Evolutionary conservation across 257 asterid genomes (phyloP).

Genomic region (Cordia subcordata): DNA sequence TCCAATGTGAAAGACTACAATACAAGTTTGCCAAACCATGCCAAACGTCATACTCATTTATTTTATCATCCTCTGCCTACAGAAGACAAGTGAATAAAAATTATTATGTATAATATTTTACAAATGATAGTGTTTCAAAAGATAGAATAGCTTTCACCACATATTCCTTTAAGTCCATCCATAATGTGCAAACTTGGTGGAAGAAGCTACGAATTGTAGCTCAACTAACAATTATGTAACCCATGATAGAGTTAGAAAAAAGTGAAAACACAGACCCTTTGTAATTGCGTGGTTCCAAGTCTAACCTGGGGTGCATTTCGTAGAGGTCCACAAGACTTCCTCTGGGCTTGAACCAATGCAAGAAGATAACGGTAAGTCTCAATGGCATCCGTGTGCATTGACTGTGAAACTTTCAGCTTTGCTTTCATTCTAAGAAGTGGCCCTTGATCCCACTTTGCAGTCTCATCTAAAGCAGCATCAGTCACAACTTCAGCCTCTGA

Average conservation of each 20-base stretch:
- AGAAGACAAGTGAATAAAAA: slow-evolving; percentile 11
- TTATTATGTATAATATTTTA: neutral
- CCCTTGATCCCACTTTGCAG: slow-evolving; percentile 94
- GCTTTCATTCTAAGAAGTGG: slow-evolving; percentile 87
- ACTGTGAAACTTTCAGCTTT: slow-evolving; percentile 73
- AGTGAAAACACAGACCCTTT: neutral
- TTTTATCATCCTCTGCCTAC: slow-evolving; percentile 68
- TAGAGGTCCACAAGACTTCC: slow-evolving; percentile 63
- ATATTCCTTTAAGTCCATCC: neutral
- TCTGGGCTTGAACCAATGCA: slow-evolving; percentile 92
- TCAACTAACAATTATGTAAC: too few relatives aligned
- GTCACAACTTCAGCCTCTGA: slow-evolving; percentile 84
- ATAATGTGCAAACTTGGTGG: slow-evolving; percentile 1
- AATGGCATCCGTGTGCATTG: slow-evolving; percentile 66
- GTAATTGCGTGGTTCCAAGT: slow-evolving; percentile 7
- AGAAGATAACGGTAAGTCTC: slow-evolving; percentile 87
- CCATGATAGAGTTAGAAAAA: too few relatives aligned
- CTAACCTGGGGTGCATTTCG: slow-evolving; percentile 58
- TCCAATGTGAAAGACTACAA: slow-evolving; percentile 88
- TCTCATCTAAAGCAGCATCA: slow-evolving; percentile 96
- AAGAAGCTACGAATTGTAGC: neutral
- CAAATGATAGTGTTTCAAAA: neutral
- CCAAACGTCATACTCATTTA: slow-evolving; percentile 92
- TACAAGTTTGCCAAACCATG: slow-evolving; percentile 86
- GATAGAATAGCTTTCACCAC: neutral